phyloP scores from a whole-genome alignment of 306 rosid genomes.

The Purshia tridentata region DNA sequence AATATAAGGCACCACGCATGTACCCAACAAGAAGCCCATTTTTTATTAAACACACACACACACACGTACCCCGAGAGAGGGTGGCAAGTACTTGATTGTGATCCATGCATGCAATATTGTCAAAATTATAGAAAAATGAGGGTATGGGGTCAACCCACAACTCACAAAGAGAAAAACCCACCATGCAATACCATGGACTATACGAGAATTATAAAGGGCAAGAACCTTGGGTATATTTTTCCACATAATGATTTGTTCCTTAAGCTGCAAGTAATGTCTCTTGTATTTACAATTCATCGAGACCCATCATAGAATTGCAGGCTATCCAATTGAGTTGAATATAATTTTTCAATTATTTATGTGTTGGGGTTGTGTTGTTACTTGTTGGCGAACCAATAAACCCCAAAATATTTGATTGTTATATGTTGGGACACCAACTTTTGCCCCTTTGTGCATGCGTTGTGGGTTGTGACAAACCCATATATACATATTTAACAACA shows the following conservation, averaged over 20 bases:
- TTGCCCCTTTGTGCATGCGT: neutral
- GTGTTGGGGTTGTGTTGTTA: conserved; percentile 11
- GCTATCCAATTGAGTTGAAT: neutral
- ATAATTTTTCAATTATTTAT: neutral
- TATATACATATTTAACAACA: too few relatives aligned
- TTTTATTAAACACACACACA: neutral
- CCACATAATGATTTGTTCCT: conserved; percentile 27
- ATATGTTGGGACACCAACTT: conserved; percentile 19
- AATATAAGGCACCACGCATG: conserved; percentile 13
- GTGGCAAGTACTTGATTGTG: neutral
- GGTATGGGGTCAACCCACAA: conserved; percentile 26
- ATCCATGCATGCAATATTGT: conserved; percentile 8
- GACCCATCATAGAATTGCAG: neutral
- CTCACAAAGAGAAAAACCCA: conserved; percentile 4
- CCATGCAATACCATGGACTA: conserved; percentile 18
- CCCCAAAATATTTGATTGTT: neutral
- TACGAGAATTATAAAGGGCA: neutral
- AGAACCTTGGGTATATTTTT: conserved; percentile 36
- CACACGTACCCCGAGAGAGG: conserved; percentile 3
- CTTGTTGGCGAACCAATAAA: conserved; percentile 15
- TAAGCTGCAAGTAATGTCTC: conserved; percentile 22
- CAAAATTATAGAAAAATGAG: neutral
- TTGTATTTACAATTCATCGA: neutral
- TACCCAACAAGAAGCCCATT: neutral
- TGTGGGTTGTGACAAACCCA: too few relatives aligned